Evolutionary conservation across 2,329 filamentous ascomycete species (phyloP).

Genomic region (Nemania serpens): DNA sequence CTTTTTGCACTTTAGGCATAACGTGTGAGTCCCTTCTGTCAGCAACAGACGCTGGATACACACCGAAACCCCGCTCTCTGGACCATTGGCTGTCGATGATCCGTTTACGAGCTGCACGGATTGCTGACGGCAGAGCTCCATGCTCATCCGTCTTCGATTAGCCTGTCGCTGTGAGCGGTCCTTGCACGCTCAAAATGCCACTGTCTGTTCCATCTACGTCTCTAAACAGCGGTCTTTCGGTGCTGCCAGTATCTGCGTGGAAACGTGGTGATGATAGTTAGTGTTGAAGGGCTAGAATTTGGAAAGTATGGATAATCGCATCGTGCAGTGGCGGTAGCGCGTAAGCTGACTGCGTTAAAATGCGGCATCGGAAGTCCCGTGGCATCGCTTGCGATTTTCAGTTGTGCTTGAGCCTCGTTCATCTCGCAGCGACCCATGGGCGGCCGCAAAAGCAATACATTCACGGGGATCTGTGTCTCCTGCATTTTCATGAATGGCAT

Average conservation of each 20-base stretch:
- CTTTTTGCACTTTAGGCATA: slow-evolving; percentile 19
- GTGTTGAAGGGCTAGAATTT: neutral
- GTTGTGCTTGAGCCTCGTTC: slow-evolving; percentile 9
- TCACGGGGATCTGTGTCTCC: slow-evolving; percentile 25
- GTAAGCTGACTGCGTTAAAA: slow-evolving; percentile 21
- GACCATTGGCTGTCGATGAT: slow-evolving; percentile 27
- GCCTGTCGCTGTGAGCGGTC: neutral
- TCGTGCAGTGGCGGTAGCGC: neutral
- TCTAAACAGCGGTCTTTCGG: neutral
- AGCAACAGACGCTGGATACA: slow-evolving; percentile 13
- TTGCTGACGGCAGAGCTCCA: slow-evolving; percentile 31
- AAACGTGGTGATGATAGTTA: neutral
- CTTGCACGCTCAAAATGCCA: neutral
- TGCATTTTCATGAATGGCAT: slow-evolving; percentile 16
- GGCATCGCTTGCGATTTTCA: slow-evolving; percentile 2
- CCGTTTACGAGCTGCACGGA: slow-evolving; percentile 35
- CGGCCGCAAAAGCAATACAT: neutral
- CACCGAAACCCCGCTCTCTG: slow-evolving; percentile 15
- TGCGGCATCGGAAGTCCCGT: neutral
- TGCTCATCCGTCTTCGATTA: neutral
- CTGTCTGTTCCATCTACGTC: neutral
- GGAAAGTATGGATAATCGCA: neutral
- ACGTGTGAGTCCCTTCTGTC: slow-evolving; percentile 4
- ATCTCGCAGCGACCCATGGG: neutral
- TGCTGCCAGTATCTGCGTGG: neutral